phyloP scores from a whole-genome alignment of 2,329 filamentous ascomycete species.

The Chalaropsis ovoidea region DNA sequence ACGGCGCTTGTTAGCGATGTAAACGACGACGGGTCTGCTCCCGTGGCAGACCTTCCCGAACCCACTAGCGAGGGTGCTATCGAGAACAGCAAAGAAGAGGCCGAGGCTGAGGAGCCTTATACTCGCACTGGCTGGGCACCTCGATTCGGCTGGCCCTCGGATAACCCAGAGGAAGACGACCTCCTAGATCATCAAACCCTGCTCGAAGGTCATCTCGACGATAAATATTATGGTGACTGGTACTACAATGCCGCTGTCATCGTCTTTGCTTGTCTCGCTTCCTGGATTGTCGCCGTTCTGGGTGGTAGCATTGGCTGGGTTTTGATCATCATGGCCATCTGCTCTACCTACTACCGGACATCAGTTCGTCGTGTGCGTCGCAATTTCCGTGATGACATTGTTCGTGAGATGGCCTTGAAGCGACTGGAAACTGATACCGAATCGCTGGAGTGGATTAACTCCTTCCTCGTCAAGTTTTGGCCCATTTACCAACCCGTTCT shows the following conservation, averaged over 20 bases:
- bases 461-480: slow-evolving; percentile 97
- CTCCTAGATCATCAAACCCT: slow-evolving; percentile 80
- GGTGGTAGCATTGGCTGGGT: slow-evolving; percentile 91
- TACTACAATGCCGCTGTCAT: slow-evolving; percentile 96
- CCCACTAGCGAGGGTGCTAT: slow-evolving; percentile 61
- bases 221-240: slow-evolving; percentile 94
- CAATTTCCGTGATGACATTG: slow-evolving; percentile 91
- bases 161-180: slow-evolving; percentile 50
- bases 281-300: slow-evolving; percentile 80
- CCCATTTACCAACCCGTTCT: slow-evolving; percentile 94
- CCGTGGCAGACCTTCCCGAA: slow-evolving; percentile 66
- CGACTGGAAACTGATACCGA: slow-evolving; percentile 83
- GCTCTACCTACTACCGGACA: slow-evolving; percentile 92
- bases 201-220: slow-evolving; percentile 71
- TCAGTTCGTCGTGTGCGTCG: slow-evolving; percentile 86
- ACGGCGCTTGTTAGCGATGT: slow-evolving; percentile 69
- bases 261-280: slow-evolving; percentile 78
- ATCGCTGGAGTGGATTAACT: slow-evolving; percentile 98
- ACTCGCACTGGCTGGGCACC: slow-evolving; percentile 75
- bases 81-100: slow-evolving; percentile 42
- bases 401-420: slow-evolving; percentile 76
- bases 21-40: slow-evolving; percentile 53
- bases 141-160: slow-evolving; percentile 62
- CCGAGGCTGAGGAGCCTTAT: slow-evolving; percentile 41
- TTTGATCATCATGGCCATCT: slow-evolving; percentile 82